phyloP scores from a whole-genome alignment of 768 basidiomycete species.

The Suillus lakei region DNA sequence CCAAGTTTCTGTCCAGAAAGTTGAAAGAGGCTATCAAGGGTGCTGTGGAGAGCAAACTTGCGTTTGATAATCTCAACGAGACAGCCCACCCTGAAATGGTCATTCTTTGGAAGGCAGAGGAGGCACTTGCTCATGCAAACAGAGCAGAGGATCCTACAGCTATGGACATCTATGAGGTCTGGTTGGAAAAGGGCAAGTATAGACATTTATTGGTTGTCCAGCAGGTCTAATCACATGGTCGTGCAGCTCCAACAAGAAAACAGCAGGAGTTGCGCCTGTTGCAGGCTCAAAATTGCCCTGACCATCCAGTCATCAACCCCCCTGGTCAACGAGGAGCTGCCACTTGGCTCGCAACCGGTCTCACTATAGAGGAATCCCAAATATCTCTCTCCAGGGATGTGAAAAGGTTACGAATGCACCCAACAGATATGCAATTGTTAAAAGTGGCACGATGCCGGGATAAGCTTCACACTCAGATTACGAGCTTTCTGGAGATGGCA shows the following conservation, averaged over 20 bases:
- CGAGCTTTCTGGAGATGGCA: not conserved
- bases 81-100: not conserved
- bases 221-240: too few relatives aligned
- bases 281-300: not conserved
- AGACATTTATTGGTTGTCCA: too few relatives aligned
- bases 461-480: not conserved
- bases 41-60: not conserved
- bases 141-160: not conserved
- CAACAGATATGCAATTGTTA: conserved; percentile 1
- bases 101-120: conserved; percentile 6
- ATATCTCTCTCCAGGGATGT: not conserved
- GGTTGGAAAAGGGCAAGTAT: too few relatives aligned
- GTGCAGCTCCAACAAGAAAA: not conserved
- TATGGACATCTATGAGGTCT: conserved; percentile 13
- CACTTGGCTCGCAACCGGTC: conserved; percentile 7
- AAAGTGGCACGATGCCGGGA: not conserved
- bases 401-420: not conserved
- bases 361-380: not conserved
- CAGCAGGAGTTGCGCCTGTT: not conserved
- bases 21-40: conserved; percentile 5
- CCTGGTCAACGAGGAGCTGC: not conserved
- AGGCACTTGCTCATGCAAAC: not conserved
- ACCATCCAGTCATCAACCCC: not conserved
- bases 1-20: not conserved
- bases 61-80: not conserved